Evolutionary conservation across 2,329 filamentous ascomycete genomes (phyloP), one percentile per base, ranked within the genome.

Genomic region (Sclerotinia subarctica): DNA sequence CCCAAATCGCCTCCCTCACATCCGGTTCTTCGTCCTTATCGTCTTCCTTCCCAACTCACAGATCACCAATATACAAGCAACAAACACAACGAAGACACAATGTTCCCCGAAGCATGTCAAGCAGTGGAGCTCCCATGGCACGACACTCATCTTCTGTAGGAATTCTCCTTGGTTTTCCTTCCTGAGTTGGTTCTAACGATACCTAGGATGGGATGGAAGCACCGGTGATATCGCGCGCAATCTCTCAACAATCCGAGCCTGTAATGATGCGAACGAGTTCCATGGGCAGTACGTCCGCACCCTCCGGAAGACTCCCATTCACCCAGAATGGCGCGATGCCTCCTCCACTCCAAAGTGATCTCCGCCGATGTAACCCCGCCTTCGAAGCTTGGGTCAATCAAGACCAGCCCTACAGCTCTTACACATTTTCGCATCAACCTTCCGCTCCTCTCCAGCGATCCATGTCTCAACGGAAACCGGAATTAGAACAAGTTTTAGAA

Each of bases 41-140:
- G 11, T 56, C 68, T 24, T 69, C 69, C 10, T 68, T 71, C 24
- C 70, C 72, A 64, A 69, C 73, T 35, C 72, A 73, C 51, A 70
- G 73, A 47, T 72, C 73, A 29, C 73, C 74, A 15, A 73, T 76
- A 38, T 69, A 75, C 69, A 76, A 75, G 66, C 73, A 73, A 53
- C 69, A 70, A 26, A 46, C 47, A 19, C 73, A 73, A 19, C 74
- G 72, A 58, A 73, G 71, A 64, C 69, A 66, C 47, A 68, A 75
- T 74, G 73, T 74, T 42, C 69, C 74, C 42, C 74, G 76, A 69
- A 76, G 74, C 64, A 72, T 76, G 69, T 75, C 75, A 29, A 74
- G 67, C 57, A 73, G 42, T 64, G 76, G 76, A 64, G 66, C 72
- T 32, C 68, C 72, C 66, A 76, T 75, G 72, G 70, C 73, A 44